Base-by-base conservation (phyloP, 805 yeast species). In the Grigorovia yakushimaensis region DNA sequence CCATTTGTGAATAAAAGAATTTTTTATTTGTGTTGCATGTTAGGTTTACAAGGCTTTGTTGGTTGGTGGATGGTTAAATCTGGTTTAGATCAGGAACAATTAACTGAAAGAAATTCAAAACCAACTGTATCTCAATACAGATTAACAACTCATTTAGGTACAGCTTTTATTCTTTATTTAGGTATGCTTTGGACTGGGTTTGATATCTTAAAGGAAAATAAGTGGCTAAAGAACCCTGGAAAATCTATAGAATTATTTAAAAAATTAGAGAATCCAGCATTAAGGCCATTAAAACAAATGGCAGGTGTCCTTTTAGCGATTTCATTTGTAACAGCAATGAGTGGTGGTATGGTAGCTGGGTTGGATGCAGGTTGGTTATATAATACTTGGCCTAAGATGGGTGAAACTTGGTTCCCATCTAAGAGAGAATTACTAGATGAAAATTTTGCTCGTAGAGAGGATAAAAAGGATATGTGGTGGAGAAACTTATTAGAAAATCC, bases 21-120 rank as follows among this genome's bases (percentile, higher is more conserved):
- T 15, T 65, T 85, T 19, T 86, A 86, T 1, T 76, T 93, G 42
- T 77, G 95, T 39, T 79, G 74, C 0, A 69, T 93, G 45, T 73
- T 93, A 49, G 99, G 96, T 10, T 69, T 93, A 43, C 98, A 93
- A 71, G 98, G 98, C 46, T 84, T 82, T 46, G 83, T 93, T 54
- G 98, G 98, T 30, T 93, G 98, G 98, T 93, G 99, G 99, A 93
- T 93, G 98, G 98, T 93, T 45, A 81, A 85, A 58, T 87, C 96
- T 9, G 98, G 98, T 27, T 73, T 93, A 47, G 95, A 88, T 61
- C 84, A 83, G 59, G 75, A 82, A 41, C 83, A 83, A 59, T 70
- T 93, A 43, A 76, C 75, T 20, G 88, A 83, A 54, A 77, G 96
- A 62, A 84, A 78, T 42, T 81, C 95, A 0, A 94, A 91, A 61